Base-by-base conservation (phyloP, 116 monocot species). In the Dioscorea cayenensis region DNA sequence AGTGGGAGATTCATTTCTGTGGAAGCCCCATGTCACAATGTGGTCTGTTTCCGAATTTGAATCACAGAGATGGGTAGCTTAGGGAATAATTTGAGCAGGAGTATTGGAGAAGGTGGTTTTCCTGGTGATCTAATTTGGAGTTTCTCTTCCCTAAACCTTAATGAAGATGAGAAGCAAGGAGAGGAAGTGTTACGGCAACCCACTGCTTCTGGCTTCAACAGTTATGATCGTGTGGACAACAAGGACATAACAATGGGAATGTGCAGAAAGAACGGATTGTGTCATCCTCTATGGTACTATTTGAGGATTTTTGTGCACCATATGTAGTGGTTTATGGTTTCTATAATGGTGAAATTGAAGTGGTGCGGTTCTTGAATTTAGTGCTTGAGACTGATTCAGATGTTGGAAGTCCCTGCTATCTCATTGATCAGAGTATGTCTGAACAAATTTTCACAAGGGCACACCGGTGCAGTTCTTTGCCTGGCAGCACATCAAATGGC, bases 271-370 rank as follows among this genome's bases (percentile, higher is more conserved):
- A 72, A 69, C 76, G 66, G 28, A 73, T 58, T 59, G 83, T 97
- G 32, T 83, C 93, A 25, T 92, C 86, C 51, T 97, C 90, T 23
- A 73, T 97, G 83, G 77, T 97, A 28, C 81, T 97, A 71, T 86
- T 83, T 16, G 86, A 89, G 59, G 79, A 90, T 68, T 79, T 78
- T 43, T 81, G 68, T 78, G 68, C 73, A 63, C 83, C 90, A 38
- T 85, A 88, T 84, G 82, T 88, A 75, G 74, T 90, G 70, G 82
- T 97, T 51, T 92, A 90, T 80, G 97, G 97, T n/a, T 93, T 86
- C 84, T 78, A 81, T 79, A 86, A 73, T 77, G 97, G 97, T 73
- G 83, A 90, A 22, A 97, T n/a, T n/a, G n/a, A n/a, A n/a, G n/a
- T n/a, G n/a, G n/a, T n/a, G n/a, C n/a, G n/a, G n/a, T n/a, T n/a